Evolutionary conservation across 768 basidiomycete species (phyloP).

Genomic region (Coprinopsis strossmayeri): DNA sequence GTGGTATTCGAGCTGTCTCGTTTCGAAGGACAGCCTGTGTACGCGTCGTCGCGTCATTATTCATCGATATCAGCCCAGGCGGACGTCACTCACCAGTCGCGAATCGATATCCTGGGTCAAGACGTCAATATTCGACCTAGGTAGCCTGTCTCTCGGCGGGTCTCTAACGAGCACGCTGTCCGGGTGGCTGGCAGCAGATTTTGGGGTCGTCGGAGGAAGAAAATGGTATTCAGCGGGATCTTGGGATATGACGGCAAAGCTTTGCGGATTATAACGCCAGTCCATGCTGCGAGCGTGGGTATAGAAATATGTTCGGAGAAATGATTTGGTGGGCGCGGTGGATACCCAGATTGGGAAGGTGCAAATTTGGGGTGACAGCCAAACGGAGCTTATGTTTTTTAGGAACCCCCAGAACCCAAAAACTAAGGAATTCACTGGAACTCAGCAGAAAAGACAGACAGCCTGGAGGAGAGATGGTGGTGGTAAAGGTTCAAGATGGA

Average conservation of each 20-base stretch:
- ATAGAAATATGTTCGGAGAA: slow-evolving; percentile 6
- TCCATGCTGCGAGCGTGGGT: slow-evolving; percentile 8
- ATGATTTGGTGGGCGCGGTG: slow-evolving; percentile 1
- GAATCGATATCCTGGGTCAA: slow-evolving; percentile 16
- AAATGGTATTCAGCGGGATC: background rate
- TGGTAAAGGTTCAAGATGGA: background rate
- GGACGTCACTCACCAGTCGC: slow-evolving; percentile 22
- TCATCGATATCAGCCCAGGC: slow-evolving; percentile 8
- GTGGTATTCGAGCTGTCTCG: slow-evolving; percentile 8
- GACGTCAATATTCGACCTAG: slow-evolving; percentile 12
- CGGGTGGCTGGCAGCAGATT: background rate
- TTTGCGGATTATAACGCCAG: slow-evolving; percentile 3
- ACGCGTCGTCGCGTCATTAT: slow-evolving; percentile 12
- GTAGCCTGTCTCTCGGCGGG: slow-evolving; percentile 24
- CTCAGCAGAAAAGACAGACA: background rate
- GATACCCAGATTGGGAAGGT: background rate
- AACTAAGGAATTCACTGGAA: background rate
- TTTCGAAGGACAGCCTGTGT: slow-evolving; percentile 5
- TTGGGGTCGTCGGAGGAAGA: background rate
- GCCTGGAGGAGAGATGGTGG: background rate
- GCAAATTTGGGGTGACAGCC: background rate
- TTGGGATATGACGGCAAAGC: slow-evolving; percentile 4
- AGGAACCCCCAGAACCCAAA: background rate
- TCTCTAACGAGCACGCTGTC: slow-evolving; percentile 20
- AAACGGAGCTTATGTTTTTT: background rate